Conservation (phyloP, 768 basidiomycete genomes). For the Gyrodon lividus region DNA sequence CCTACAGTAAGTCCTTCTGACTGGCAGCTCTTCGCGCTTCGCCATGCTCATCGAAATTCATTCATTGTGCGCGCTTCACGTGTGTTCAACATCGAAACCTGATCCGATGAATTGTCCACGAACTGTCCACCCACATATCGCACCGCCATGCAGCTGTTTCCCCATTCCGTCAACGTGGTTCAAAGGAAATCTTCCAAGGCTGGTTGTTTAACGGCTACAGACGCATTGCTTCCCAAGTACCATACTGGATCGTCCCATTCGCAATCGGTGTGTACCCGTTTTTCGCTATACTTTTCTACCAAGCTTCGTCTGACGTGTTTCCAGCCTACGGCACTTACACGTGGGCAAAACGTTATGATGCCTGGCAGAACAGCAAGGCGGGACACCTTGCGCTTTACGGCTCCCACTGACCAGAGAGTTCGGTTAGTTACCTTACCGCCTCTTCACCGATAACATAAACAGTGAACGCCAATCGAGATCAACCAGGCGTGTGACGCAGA, state of each 20-base stretch:
- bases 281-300: not conserved
- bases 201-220: constrained; percentile 89
- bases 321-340: constrained; percentile 76
- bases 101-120: not conserved
- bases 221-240: constrained; percentile 66
- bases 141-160: constrained; percentile 58
- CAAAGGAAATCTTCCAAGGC: constrained; percentile 63
- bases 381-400: constrained; percentile 59
- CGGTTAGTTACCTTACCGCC: constrained; percentile 11
- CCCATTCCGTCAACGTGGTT: constrained; percentile 75
- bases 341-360: constrained; percentile 72
- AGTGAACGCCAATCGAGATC: not conserved
- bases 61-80: not conserved
- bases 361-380: constrained; percentile 77
- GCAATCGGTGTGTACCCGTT: constrained; percentile 60
- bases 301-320: not conserved
- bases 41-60: constrained; percentile 1
- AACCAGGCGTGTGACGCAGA: not conserved
- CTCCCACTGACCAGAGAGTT: constrained; percentile 18
- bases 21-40: not conserved
- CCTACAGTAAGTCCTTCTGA: constrained; percentile 66
- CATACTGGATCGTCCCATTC: constrained; percentile 81
- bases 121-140: not conserved
- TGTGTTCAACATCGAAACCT: not conserved
- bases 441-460: constrained; percentile 18